Conservation (phyloP, 2,329 filamentous ascomycete genomes). For the Diaporthe citri region DNA sequence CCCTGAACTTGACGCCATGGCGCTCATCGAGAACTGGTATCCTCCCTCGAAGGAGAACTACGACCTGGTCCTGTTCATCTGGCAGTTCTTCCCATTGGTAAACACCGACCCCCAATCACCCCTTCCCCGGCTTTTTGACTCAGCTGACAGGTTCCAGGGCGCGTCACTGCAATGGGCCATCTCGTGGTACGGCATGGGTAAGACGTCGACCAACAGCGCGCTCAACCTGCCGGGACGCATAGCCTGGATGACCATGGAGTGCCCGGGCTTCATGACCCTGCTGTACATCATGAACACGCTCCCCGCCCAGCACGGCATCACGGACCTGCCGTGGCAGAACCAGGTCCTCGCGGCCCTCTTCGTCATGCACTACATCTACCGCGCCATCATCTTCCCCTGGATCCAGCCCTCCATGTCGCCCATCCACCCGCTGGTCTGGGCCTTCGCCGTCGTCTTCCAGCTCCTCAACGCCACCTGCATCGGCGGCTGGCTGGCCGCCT, state of each 20-base stretch:
- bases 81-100: slow-evolving; percentile 69
- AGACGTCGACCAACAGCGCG: slow-evolving; percentile 80
- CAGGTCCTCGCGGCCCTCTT: slow-evolving; percentile 80
- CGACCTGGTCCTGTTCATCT: slow-evolving; percentile 63
- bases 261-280: slow-evolving; percentile 80
- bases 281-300: slow-evolving; percentile 83
- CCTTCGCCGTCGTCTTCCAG: slow-evolving; percentile 79
- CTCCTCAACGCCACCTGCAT: slow-evolving; percentile 82
- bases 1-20: slow-evolving; percentile 51
- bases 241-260: slow-evolving; percentile 92
- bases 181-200: slow-evolving; percentile 92
- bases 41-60: slow-evolving; percentile 71
- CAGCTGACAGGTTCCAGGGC: slow-evolving; percentile 40
- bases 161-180: slow-evolving; percentile 80
- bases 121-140: slow-evolving; percentile 14
- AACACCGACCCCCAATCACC: slow-evolving; percentile 41
- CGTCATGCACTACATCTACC: slow-evolving; percentile 90
- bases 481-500: slow-evolving; percentile 85
- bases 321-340: slow-evolving; percentile 80
- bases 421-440: slow-evolving; percentile 78
- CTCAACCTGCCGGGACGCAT: slow-evolving; percentile 91
- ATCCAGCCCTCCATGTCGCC: slow-evolving; percentile 94
- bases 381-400: slow-evolving; percentile 84
- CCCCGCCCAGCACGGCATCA: slow-evolving; percentile 68
- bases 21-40: slow-evolving; percentile 66